phyloP scores from a whole-genome alignment of 495 filamentous ascomycete genomes.

The Apodospora peruviana region DNA sequence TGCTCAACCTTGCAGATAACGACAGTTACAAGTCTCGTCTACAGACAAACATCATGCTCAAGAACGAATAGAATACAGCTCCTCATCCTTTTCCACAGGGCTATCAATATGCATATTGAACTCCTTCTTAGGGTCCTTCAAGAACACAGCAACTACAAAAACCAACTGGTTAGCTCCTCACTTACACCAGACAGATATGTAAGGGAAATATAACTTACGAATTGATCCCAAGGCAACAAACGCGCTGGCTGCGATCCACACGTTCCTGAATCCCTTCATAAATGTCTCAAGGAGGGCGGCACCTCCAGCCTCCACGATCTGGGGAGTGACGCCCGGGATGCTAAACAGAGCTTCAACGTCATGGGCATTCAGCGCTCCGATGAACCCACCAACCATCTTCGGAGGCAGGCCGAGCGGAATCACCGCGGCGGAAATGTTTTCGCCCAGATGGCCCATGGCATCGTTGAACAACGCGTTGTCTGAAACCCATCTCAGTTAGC shows the following conservation, averaged over 20 bases:
- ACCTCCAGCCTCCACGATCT: slow-evolving; percentile 19
- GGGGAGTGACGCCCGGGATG: slow-evolving; percentile 19
- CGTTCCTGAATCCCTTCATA: slow-evolving; percentile 18
- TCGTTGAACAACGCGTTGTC: slow-evolving; percentile 22
- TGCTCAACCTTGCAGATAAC: no score
- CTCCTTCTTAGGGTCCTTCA: slow-evolving; percentile 13
- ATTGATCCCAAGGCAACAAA: slow-evolving; percentile 21
- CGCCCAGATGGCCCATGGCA: slow-evolving; percentile 12
- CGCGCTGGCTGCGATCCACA: slow-evolving; percentile 23
- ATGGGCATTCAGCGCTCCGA: slow-evolving; percentile 12
- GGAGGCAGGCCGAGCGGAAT: slow-evolving; percentile 18
- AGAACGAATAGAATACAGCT: slow-evolving; percentile 9
- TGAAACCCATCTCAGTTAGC: not conserved
- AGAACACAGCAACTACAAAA: slow-evolving; percentile 6
- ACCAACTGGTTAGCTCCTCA: no score
- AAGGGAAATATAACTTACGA: slow-evolving; percentile 4
- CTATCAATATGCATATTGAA: slow-evolving; percentile 21
- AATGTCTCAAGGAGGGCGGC: slow-evolving; percentile 18
- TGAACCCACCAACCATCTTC: slow-evolving; percentile 9
- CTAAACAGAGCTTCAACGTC: slow-evolving; percentile 10
- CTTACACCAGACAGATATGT: not conserved
- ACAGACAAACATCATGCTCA: not conserved
- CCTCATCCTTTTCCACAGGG: slow-evolving; percentile 20
- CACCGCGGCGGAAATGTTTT: slow-evolving; percentile 20
- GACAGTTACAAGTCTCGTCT: no score